phyloP scores from a whole-genome alignment of 805 yeast species.

The Sungouiozyma ichnusensis region DNA sequence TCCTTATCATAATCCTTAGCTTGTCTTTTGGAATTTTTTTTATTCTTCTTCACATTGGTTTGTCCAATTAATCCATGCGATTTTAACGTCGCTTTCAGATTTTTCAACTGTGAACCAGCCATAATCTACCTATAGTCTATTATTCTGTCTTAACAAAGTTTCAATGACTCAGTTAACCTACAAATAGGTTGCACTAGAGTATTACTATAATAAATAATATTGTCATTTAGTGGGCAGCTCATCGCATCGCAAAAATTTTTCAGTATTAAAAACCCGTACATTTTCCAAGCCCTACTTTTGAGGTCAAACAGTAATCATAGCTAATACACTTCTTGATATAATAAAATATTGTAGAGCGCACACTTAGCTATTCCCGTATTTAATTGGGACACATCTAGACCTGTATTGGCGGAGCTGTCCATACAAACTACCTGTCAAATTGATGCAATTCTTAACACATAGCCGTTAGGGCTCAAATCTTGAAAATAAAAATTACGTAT shows the following conservation, averaged over 20 bases:
- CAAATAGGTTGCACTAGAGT: no score
- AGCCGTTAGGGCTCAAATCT: not conserved
- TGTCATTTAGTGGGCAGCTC: not conserved
- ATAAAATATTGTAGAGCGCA: no score
- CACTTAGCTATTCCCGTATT: no score
- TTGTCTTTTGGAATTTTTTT: constrained; percentile 36
- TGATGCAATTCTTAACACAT: not conserved
- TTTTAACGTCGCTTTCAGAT: constrained; percentile 65
- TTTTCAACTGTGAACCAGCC: constrained; percentile 86
- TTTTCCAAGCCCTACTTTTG: not conserved
- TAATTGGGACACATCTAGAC: no score
- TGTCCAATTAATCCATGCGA: constrained; percentile 81
- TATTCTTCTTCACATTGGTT: constrained; percentile 49
- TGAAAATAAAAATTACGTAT: no score
- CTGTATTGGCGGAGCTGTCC: no score
- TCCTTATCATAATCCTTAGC: constrained; percentile 62
- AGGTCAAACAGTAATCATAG: not conserved
- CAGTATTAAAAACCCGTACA: not conserved
- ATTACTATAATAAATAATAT: no score
- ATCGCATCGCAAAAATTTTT: constrained; percentile 1
- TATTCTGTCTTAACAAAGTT: no score
- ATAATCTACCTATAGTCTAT: no score
- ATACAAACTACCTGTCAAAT: not conserved
- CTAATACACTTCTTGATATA: no score
- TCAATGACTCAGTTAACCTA: no score